Evolutionary conservation across 164 flowering plant genomes (phyloP).

Genomic region (Saururus chinensis): DNA sequence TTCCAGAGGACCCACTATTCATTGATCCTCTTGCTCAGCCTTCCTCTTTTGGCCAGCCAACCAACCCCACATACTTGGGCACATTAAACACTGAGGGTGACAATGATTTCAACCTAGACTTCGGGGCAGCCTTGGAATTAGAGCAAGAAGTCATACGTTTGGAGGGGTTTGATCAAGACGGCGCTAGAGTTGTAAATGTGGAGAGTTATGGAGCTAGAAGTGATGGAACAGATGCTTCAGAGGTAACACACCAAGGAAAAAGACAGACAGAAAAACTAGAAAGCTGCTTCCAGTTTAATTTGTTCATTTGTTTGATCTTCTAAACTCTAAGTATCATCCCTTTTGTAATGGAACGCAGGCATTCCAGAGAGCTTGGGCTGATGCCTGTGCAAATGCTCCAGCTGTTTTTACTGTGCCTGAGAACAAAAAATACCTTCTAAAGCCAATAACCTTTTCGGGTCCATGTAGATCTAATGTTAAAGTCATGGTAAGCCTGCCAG

Average conservation of each 20-base stretch:
- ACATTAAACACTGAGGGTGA: constrained; percentile 6
- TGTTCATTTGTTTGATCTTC: neutral
- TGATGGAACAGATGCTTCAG: neutral
- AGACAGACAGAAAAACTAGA: too few relatives aligned
- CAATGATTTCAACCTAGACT: constrained; percentile 7
- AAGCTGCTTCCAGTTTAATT: neutral
- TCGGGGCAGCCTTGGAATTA: constrained; percentile 5
- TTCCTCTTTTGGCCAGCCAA: neutral
- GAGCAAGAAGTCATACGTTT: constrained; percentile 1
- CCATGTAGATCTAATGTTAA: neutral
- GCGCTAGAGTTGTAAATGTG: neutral
- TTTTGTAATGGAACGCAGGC: constrained; percentile 14
- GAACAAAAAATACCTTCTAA: neutral
- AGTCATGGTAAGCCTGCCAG: neutral
- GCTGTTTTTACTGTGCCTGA: neutral
- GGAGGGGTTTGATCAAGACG: neutral
- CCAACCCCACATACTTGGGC: constrained; percentile 21
- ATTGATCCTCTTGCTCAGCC: neutral
- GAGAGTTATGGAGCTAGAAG: neutral
- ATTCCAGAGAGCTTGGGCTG: constrained; percentile 57
- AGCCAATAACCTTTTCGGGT: neutral
- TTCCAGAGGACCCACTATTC: too few relatives aligned
- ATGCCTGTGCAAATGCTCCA: constrained; percentile 38
- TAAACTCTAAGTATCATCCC: neutral
- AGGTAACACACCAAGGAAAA: neutral